Percentiles rank a stretch among this genome's conserved stretches.
Conservation (phyloP, 371 early-diverging fungal species). For the Polyrhizophydium stewartii region DNA sequence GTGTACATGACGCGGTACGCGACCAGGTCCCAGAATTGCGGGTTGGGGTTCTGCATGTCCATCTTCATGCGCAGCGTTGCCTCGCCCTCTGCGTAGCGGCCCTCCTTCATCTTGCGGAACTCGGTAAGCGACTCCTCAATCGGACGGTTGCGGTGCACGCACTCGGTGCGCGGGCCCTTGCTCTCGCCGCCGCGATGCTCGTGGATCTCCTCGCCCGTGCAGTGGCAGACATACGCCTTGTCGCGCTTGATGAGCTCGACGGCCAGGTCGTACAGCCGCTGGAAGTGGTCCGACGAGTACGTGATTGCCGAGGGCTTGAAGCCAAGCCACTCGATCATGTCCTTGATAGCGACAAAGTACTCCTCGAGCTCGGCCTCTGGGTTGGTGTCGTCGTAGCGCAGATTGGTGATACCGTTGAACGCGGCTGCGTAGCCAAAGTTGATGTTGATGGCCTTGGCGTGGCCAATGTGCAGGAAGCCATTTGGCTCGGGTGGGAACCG, state of each 20-base stretch:
- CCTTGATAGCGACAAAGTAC: slow-evolving; percentile 94
- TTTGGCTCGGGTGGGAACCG: slow-evolving; percentile 99
- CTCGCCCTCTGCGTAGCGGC: slow-evolving; percentile 90
- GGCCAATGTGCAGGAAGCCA: slow-evolving; percentile 98
- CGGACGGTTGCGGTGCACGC: slow-evolving; percentile 91
- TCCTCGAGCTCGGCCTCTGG: slow-evolving; percentile 97
- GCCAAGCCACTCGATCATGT: slow-evolving; percentile 97
- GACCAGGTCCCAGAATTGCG: slow-evolving; percentile 99
- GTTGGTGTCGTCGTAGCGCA: slow-evolving; percentile 99
- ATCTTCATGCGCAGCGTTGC: slow-evolving; percentile 98
- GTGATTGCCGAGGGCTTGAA: slow-evolving; percentile 93
- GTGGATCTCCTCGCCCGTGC: slow-evolving; percentile 92
- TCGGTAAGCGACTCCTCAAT: slow-evolving; percentile 88
- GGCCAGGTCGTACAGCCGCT: slow-evolving; percentile 88
- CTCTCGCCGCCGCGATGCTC: slow-evolving; percentile 87
- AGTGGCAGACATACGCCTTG: slow-evolving; percentile 97
- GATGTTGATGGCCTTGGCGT: slow-evolving; percentile 99
- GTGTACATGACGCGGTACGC: slow-evolving; percentile 96
- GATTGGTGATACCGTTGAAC: slow-evolving; percentile 88
- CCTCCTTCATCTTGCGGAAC: slow-evolving; percentile 98
- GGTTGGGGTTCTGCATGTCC: slow-evolving; percentile 94
- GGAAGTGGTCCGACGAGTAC: slow-evolving; percentile 98
- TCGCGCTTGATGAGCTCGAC: slow-evolving; percentile 86
- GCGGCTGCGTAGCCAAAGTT: slow-evolving; percentile 97
- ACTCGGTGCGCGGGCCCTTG: slow-evolving; percentile 83